phyloP scores from a whole-genome alignment of 2,329 filamentous ascomycete genomes.

The Neoarthrinium moseri region DNA sequence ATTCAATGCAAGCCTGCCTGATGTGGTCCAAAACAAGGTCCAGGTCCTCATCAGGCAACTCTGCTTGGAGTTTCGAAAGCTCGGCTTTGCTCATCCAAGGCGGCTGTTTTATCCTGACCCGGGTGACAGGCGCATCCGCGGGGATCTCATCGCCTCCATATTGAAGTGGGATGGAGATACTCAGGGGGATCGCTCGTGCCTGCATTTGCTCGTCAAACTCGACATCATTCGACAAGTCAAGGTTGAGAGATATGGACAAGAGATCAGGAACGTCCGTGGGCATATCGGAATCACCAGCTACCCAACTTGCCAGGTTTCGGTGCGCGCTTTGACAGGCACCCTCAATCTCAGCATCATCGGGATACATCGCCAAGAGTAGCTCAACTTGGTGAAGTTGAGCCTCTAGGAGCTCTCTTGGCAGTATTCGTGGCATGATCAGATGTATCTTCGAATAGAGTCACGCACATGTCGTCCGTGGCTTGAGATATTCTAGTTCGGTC shows the following conservation, averaged over 20 bases:
- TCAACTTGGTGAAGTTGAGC: constrained; percentile 48
- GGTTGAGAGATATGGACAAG: constrained; percentile 19
- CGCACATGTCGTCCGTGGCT: too few relatives aligned
- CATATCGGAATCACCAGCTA: background rate
- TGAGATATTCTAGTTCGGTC: too few relatives aligned
- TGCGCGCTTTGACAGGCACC: constrained; percentile 9
- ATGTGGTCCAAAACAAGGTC: constrained; percentile 44
- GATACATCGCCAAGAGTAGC: constrained; percentile 53
- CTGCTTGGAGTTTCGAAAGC: constrained; percentile 32
- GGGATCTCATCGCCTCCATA: constrained; percentile 9
- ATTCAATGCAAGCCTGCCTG: constrained; percentile 31
- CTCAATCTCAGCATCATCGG: constrained; percentile 32
- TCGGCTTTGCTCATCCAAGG: constrained; percentile 52
- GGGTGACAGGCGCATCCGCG: constrained; percentile 37
- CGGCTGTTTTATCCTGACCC: constrained; percentile 46
- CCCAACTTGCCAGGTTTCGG: background rate
- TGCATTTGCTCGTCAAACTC: background rate
- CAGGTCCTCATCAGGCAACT: constrained; percentile 43
- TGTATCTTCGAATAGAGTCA: too few relatives aligned
- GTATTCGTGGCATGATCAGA: constrained; percentile 9
- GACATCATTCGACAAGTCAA: constrained; percentile 23
- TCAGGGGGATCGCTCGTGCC: constrained; percentile 27
- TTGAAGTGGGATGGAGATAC: constrained; percentile 32
- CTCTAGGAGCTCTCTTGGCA: constrained; percentile 44
- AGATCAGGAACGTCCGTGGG: background rate